Evolutionary conservation across 352 stramenopile genomes (phyloP).

Genomic region (Phytophthora sojae): DNA sequence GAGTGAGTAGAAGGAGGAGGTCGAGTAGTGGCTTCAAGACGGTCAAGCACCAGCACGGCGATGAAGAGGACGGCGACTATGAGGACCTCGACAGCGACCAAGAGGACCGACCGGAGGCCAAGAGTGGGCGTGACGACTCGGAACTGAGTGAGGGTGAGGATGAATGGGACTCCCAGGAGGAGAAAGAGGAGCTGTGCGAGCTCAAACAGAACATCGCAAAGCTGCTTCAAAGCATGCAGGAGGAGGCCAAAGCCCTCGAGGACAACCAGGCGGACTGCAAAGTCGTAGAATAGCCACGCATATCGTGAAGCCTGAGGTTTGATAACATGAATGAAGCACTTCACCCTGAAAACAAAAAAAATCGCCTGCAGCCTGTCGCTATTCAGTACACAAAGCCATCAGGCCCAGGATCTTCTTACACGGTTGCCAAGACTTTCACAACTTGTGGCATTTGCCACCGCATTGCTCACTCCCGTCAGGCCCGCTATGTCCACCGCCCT

Average conservation of each 20-base stretch:
- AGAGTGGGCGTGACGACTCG: constrained; percentile 6
- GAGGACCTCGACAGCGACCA: constrained; percentile 27
- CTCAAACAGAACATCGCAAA: constrained; percentile 73
- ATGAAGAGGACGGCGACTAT: constrained; percentile 35
- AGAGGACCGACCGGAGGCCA: constrained; percentile 30
- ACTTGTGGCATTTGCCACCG: background rate
- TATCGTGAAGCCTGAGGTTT: background rate
- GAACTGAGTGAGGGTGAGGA: constrained; percentile 21
- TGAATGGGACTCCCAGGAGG: constrained; percentile 64
- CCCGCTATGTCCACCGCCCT: constrained; percentile 9
- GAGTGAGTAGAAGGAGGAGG: constrained; percentile 15
- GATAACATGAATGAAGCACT: constrained; percentile 17
- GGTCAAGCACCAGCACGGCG: constrained; percentile 47
- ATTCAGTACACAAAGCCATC: constrained; percentile 4
- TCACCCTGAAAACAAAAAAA: constrained; percentile 14
- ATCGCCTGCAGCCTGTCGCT: constrained; percentile 1
- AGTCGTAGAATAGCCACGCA: constrained; percentile 7
- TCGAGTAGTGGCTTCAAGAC: constrained; percentile 25
- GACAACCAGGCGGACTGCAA: constrained; percentile 42
- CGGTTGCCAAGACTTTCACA: constrained; percentile 4
- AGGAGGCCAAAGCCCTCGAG: constrained; percentile 61
- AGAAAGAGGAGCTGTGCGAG: constrained; percentile 67
- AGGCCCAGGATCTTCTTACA: background rate
- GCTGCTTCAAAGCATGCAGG: constrained; percentile 65
- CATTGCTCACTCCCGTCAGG: constrained; percentile 11